These are phyloP conservation scores for Eucalyptus guilfoylei DNA, from an alignment of 345 rosid species.

Conservation along the genomic window DNA sequence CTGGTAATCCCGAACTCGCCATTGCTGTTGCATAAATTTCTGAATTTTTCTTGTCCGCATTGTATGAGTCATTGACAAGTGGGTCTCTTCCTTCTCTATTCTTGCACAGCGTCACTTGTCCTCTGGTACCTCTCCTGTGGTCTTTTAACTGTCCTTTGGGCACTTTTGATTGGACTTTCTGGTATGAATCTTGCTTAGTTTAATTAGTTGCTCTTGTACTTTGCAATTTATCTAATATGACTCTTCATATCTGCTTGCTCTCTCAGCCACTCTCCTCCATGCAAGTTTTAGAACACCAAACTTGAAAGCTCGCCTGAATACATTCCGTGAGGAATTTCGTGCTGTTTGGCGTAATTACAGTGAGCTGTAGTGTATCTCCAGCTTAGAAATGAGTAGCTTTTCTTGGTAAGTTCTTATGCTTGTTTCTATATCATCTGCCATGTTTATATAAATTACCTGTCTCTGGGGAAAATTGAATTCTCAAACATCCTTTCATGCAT, in stretches of 20 bases:
- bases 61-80: background rate
- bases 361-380: constrained; percentile 46
- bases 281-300: constrained; percentile 96
- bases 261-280: constrained; percentile 70
- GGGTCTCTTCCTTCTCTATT: background rate
- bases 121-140: constrained; percentile 88
- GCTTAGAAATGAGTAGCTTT: background rate
- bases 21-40: background rate
- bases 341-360: constrained; percentile 97
- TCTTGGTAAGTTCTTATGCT: background rate
- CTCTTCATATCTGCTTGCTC: background rate
- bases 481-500: background rate
- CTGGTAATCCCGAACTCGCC: constrained; percentile 29
- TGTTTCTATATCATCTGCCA: background rate
- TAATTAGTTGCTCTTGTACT: background rate
- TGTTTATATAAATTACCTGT: background rate
- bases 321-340: constrained; percentile 95
- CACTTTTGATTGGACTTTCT: constrained; percentile 68
- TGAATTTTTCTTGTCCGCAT: background rate
- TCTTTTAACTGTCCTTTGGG: constrained; percentile 74
- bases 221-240: background rate
- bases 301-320: constrained; percentile 91
- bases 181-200: constrained; percentile 26
- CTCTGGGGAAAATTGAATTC: background rate
- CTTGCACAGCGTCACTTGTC: constrained; percentile 44